Evolutionary conservation across 1,284 basidiomycete species (phyloP).

Genomic region (Ceratobasidium sp.): DNA sequence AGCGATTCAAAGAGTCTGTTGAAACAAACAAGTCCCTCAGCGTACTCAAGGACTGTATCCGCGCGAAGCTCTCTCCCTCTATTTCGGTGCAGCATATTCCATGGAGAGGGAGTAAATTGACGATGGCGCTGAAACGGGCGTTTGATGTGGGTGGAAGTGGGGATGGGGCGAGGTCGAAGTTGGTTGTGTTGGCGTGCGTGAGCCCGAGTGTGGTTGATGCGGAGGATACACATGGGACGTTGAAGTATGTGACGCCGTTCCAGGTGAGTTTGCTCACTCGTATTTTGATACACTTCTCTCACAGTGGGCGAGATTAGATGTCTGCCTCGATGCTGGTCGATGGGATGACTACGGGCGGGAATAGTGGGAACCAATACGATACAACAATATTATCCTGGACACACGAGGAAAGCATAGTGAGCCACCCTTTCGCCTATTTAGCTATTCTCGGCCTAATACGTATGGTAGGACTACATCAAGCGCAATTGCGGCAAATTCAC

Average conservation of each 20-base stretch:
- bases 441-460: background rate
- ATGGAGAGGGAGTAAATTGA: background rate
- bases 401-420: background rate
- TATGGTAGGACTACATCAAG: background rate
- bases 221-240: background rate
- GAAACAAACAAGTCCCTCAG: background rate
- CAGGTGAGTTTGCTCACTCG: background rate
- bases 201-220: background rate
- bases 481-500: background rate
- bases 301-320: background rate
- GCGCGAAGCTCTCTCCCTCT: background rate
- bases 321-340: background rate
- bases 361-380: background rate
- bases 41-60: background rate
- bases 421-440: background rate
- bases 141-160: too few species aligned
- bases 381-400: background rate
- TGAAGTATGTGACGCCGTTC: background rate
- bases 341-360: background rate
- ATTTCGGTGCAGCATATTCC: background rate
- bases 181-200: background rate
- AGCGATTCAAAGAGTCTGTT: background rate
- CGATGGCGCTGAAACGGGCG: background rate
- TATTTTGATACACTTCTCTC: background rate
- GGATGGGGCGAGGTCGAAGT: background rate